These are phyloP conservation scores for Aspergillus sp. DNA, from an alignment of 2,329 filamentous ascomycete species.

Conservation along the genomic window DNA sequence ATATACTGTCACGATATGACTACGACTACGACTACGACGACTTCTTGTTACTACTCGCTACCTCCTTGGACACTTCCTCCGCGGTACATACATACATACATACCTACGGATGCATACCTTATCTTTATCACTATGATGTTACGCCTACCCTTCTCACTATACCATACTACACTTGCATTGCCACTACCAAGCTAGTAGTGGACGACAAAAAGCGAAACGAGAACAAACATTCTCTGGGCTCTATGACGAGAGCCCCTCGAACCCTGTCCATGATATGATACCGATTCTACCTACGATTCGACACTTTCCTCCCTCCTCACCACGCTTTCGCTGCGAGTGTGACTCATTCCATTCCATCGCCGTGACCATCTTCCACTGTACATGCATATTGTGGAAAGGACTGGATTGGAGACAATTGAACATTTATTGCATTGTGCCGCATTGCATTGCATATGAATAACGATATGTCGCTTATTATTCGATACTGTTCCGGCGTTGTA, in stretches of 20 bases:
- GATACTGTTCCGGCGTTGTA: background rate
- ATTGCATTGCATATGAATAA: conserved; percentile 4
- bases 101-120: background rate
- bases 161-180: too few relatives aligned
- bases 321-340: too few relatives aligned
- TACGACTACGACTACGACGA: background rate
- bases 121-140: background rate
- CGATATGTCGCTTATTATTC: background rate
- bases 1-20: background rate
- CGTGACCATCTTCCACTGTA: background rate
- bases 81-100: too few relatives aligned
- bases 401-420: background rate
- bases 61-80: background rate
- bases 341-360: too few relatives aligned
- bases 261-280: background rate
- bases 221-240: too few relatives aligned
- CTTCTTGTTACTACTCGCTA: too few relatives aligned
- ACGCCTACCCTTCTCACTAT: background rate
- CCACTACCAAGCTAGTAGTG: too few relatives aligned
- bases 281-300: background rate
- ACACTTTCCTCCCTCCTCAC: background rate
- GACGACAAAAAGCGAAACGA: too few relatives aligned
- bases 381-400: background rate
- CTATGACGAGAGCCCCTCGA: background rate
- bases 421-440: background rate